Evolutionary conservation across 441 rosid genomes (phyloP), one percentile per base, ranked within the genome.

Genomic region (Populus tomentosa): DNA sequence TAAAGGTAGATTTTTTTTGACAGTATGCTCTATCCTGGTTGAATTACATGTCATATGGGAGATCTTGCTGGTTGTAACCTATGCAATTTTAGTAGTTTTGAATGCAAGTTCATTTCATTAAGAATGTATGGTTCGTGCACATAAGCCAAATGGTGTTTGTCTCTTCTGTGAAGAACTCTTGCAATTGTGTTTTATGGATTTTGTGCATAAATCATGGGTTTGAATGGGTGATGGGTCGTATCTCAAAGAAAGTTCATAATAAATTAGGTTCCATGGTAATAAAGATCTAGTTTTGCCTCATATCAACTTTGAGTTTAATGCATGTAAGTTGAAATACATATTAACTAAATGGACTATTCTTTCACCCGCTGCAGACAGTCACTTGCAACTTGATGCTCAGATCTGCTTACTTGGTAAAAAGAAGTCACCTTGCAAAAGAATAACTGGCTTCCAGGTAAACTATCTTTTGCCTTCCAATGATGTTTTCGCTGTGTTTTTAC

Each of bases 401-500:
- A 82, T 92, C 69, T 83, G 85, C 74, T 85, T 92, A 63, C 88
- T 87, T 78, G 85, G 84, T 79, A 96, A 94, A 84, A 95, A 90
- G 89, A 96, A 90, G 85, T 84, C 92, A 14, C 79, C 90, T 30
- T 85, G 91, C 84, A 90, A 86, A 87, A 88, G 95, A 82, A 92
- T 94, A 77, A 92, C 92, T 62, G 87, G 98, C 73, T 90, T 96
- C 73, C 90, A 96, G 97, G 99, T 96, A 73, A 67, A 69, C 70
- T 78, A 23, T 24, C 23, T 71, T 66, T 21, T 79, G 21, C 67
- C 71, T 42, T 56, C 77, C 35, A 73, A 59, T 72, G 8, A 67
- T 67, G 74, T 59, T 62, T 74, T 74, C 75, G 71, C 24, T 70
- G 69, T 64, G 7, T 78, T 61, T 6, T 70, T 40, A 76, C 70